Conservation (phyloP, 2,329 filamentous ascomycete species). For the Alternaria rosae region DNA sequence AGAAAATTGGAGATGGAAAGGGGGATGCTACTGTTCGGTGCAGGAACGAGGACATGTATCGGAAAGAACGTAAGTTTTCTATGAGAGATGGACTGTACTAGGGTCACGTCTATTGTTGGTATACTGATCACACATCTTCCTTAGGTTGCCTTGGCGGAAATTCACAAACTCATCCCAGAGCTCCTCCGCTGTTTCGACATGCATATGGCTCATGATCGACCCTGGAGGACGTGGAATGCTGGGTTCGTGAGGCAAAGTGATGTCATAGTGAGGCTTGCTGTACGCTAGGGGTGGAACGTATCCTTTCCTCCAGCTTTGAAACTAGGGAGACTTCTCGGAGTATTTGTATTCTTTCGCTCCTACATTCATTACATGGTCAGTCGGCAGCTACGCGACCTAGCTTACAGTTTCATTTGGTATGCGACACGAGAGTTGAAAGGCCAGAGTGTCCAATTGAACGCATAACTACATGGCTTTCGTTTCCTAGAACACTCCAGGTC, state of each 20-base stretch:
- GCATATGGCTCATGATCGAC: slow-evolving; percentile 19
- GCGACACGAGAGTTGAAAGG: not conserved
- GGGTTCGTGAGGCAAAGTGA: slow-evolving; percentile 24
- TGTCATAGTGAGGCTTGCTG: slow-evolving; percentile 13
- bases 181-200: slow-evolving; percentile 23
- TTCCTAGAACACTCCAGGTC: not conserved
- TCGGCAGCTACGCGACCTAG: not conserved
- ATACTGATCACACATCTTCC: not conserved
- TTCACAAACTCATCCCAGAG: slow-evolving; percentile 23
- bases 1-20: not conserved
- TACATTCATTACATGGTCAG: not conserved
- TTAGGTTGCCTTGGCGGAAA: slow-evolving; percentile 23
- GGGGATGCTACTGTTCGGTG: not conserved
- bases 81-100: not conserved
- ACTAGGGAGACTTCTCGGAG: not conserved
- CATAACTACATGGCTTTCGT: not conserved
- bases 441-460: not conserved
- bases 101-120: not conserved
- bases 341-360: not conserved
- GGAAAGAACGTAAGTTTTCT: not conserved
- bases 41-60: not conserved
- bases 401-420: not conserved
- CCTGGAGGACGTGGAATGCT: slow-evolving; percentile 24
- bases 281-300: not conserved
- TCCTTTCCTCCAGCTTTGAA: not conserved